These are phyloP conservation scores for Auricularia auricula-judae DNA, from an alignment of 768 basidiomycete genomes.

Conservation along the genomic window DNA sequence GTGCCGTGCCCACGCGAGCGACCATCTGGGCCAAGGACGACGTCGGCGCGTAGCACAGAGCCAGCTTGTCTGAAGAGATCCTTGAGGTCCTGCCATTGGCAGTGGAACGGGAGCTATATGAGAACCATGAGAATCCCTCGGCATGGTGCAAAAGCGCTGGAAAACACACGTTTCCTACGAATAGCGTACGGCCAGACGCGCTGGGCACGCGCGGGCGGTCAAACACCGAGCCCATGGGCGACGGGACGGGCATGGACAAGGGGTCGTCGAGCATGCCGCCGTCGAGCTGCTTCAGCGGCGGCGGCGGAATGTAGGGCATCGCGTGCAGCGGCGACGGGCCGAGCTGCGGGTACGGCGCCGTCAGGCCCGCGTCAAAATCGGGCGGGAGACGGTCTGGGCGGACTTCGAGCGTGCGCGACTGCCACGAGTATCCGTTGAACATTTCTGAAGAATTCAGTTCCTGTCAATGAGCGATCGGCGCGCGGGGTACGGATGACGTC, in stretches of 20 bases:
- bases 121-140: not conserved
- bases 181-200: slow-evolving; percentile 31
- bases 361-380: slow-evolving; percentile 33
- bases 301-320: not conserved
- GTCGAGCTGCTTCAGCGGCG: not conserved
- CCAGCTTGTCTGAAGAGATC: slow-evolving; percentile 90
- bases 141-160: not conserved
- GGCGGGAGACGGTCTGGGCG: slow-evolving; percentile 73
- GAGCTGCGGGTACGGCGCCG: not conserved
- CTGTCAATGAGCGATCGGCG: not conserved
- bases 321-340: not conserved
- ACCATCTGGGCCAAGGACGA: slow-evolving; percentile 78
- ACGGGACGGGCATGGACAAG: not conserved
- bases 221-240: not conserved
- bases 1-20: slow-evolving; percentile 89
- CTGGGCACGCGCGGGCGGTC: slow-evolving; percentile 8
- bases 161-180: slow-evolving; percentile 76
- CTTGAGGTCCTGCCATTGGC: slow-evolving; percentile 97
- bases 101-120: slow-evolving; percentile 75
- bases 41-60: slow-evolving; percentile 81
- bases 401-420: slow-evolving; percentile 84
- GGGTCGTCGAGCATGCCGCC: not conserved
- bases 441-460: slow-evolving; percentile 37
- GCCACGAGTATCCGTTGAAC: slow-evolving; percentile 97
- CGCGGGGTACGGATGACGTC: not conserved